Evolutionary conservation across 2,329 filamentous ascomycete species (phyloP), one percentile per base, ranked within the genome.

Genomic region (Aspergillus pseudonomiae): DNA sequence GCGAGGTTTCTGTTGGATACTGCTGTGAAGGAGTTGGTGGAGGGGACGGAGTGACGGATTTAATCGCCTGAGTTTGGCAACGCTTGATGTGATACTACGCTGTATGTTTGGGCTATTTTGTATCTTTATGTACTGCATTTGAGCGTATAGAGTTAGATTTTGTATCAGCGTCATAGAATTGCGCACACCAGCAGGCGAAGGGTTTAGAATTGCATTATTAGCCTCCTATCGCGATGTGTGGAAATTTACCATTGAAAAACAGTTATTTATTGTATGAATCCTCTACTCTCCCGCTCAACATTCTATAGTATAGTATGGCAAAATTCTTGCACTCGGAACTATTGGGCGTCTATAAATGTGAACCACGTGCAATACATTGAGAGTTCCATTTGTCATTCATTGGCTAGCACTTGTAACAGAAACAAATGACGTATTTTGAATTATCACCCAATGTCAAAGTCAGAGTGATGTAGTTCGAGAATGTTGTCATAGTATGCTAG

Each of bases 1-100:
- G 70, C 73, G 26, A 62, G 70, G 50, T 56, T 69, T 11, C 57
- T 76, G 34, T 53, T 74, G 52, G 67, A 74, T 67, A 48, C 55
- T 16, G 70, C 71, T 36, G 68, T 70, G 19, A 32, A 64, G 41
- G 67, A 72, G 54, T n/a, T 43, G 34, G 9, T 36, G 43, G 28
- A 34, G 41, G 28, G 41, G 7, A 32, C 9, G 2, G 6, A 41
- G 3, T 41, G 39, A 41, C n/a, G 39, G 39, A 16, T 41, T 41
- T 6, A 36, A 41, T 41, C n/a, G 46, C 14, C 14, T 7, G 14
- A 6, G 34, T 3, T 16, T 36, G 14, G 5, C 14, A 36, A 36
- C 34, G 6, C 26, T n/a, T 28, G 14, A 21, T 26, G 16, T 53
- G 12, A 5, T 6, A 5, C 26, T 19, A 28, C 14, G 10, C 21